Evolutionary conservation across 257 asterid species (phyloP), one percentile per base, ranked within the genome.

Genomic region (Mitragyna speciosa): DNA sequence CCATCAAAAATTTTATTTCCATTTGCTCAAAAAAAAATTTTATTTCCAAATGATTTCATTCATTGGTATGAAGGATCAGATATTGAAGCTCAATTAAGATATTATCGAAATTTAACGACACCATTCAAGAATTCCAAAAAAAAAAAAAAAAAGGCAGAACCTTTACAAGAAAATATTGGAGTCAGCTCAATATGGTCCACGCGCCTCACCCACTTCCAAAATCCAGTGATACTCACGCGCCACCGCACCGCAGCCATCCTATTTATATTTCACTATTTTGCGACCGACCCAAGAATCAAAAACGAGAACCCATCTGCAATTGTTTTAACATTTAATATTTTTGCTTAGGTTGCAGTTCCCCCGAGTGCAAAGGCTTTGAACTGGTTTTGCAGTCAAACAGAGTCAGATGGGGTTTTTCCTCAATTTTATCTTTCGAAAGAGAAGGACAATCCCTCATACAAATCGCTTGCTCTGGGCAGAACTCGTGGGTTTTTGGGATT

Each of bases 341-440:
- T 79, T 69, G 15, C 2, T 77, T 84, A 96, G 99, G 91, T 96
- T 86, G 96, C 97, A 70, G 98, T 96, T 65, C 96, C 99, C 76
- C 99, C 99, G 39, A 92, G 98, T 88, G 90, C 97, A 63, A 94
- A 91, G 83, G 93, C 99, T 12, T 86, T 94, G 88, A 89, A 84
- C 75, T 96, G 97, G 97, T 96, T 91, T 87, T 90, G 92, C 85
- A 85, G 92, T 78, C 98, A 93, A 79, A 93, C 93, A 17, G 95
- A 92, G 88, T 79, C 90, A 80, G 90, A 96, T 22, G 76, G 82
- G 48, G 90, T 85, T 79, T 94, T 86, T 75, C 99, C 99, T 80
- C 81, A 84, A 63, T 89, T 96, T 84, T 96, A 90, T 76, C 81
- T 92, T 49, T 92, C 99, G 76, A 90, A 86, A 80, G 96, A 92